A percentile compares a stretch with the other conserved stretches of the same genome.
phyloP scores from a whole-genome alignment of 106 monocot species.

The Dactylorhiza incarnata region DNA sequence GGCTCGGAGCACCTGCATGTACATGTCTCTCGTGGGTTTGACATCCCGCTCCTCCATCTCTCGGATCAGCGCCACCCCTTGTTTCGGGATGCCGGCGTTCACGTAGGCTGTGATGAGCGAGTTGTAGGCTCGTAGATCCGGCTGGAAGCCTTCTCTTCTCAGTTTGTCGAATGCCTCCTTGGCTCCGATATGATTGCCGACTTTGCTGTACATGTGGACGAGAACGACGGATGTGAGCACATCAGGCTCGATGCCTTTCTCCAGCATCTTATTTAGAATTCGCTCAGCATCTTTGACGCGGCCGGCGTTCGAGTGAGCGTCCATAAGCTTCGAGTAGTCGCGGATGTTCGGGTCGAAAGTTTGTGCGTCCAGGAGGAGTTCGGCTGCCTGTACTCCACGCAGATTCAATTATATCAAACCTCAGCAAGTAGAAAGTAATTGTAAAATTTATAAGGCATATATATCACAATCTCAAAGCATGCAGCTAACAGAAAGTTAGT shows the following conservation, averaged over 20 bases:
- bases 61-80: conserved; percentile 33
- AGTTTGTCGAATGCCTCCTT: conserved; percentile 51
- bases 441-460: too few species aligned
- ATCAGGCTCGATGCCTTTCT: conserved; percentile 59
- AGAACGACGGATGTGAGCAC: conserved; percentile 39
- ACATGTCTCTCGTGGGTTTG: conserved; percentile 68
- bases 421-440: neutral
- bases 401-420: neutral
- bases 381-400: conserved; percentile 45
- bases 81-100: conserved; percentile 47
- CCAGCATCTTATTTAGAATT: conserved; percentile 63
- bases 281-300: conserved; percentile 58
- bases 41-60: conserved; percentile 60
- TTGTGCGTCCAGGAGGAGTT: conserved; percentile 53
- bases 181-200: conserved; percentile 51
- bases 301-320: conserved; percentile 36
- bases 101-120: conserved; percentile 69
- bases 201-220: conserved; percentile 74
- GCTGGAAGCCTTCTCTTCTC: conserved; percentile 41
- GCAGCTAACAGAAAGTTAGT: too few species aligned
- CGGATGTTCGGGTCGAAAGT: conserved; percentile 63
- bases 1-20: conserved; percentile 40
- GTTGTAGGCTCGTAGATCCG: conserved; percentile 46
- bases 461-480: too few species aligned
- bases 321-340: conserved; percentile 74